Base-by-base conservation (phyloP, 208 protist species). In the Crithidia bombi region DNA sequence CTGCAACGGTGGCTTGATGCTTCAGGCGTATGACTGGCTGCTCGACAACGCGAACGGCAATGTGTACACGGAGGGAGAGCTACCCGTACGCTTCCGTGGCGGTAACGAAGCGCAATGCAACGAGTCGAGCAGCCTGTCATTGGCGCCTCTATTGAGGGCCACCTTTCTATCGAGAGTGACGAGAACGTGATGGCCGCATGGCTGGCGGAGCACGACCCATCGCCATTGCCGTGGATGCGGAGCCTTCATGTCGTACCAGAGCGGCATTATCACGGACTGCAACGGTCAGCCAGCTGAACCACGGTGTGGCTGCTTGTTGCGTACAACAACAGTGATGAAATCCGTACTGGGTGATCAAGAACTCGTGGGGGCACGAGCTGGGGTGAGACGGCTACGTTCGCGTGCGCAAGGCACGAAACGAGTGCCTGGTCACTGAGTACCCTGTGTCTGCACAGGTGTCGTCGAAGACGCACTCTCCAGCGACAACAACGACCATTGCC, bases 1-100 rank as follows among this genome's bases (percentile, higher is more conserved):
- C 58, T 98, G 94, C n/a, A 70, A 81, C 52, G 96, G 96, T 41
- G 96, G 97, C n/a, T n/a, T n/a, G 38, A 97, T 97, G 79, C 65
- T 84, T 52, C 59, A 87, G 41, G 93, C 92, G 1, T 94, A 89
- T 67, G 63, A 87, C 44, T 97, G 82, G 75, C 65, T 98, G 38
- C 21, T 85, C 5, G 39, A 68, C 17, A 87, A 89, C 61, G 67
- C 84, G 26, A 81, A 87, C 44, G 88, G 90, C 9, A 64, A 65
- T 46, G 59, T 96, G 55, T 83, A 75, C 66, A 93, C 85, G 28
- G 91, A 97, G 73, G 67, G 47, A 38, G 17, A 82, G 77, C 55
- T 98, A 97, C 76, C 85, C 86, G 33, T 96, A 82, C 71, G 63
- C 6, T 92, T 86, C 32, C 78, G 81, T 26, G 28, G 12, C 30